These are phyloP conservation scores for Suillus sp. DNA, from an alignment of 768 basidiomycete genomes.

Conservation along the genomic window DNA sequence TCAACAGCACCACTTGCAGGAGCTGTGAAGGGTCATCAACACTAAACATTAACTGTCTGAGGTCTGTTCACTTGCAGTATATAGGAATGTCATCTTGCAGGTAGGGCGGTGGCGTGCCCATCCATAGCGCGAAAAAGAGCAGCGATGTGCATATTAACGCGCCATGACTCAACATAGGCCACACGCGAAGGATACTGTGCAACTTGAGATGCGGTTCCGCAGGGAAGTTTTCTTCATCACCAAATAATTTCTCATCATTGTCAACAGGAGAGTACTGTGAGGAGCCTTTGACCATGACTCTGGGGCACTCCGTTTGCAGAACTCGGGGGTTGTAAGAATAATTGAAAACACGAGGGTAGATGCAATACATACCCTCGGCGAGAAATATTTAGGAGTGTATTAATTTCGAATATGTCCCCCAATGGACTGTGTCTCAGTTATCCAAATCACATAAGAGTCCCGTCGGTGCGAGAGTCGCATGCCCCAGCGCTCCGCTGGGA, in stretches of 20 bases:
- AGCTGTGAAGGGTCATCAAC: not conserved
- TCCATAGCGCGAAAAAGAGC: conserved; percentile 16
- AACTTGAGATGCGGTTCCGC: not conserved
- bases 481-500: not conserved
- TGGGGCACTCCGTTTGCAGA: not conserved
- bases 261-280: not conserved
- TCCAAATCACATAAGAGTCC: too few species aligned
- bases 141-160: not conserved
- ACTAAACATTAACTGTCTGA: not conserved
- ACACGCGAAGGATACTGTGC: not conserved
- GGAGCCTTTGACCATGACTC: not conserved
- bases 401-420: not conserved
- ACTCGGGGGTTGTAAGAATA: not conserved
- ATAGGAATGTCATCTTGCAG: not conserved
- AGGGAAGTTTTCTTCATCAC: not conserved
- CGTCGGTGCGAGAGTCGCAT: not conserved
- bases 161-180: not conserved
- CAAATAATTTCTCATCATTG: not conserved
- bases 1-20: conserved; percentile 17
- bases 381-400: not conserved
- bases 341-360: too few species aligned
- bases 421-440: not conserved
- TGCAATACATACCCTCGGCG: too few species aligned
- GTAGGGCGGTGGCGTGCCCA: not conserved
- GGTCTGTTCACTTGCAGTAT: not conserved